Base-by-base conservation (phyloP, 371 early-diverging fungal species). In the Mortierella sp. region DNA sequence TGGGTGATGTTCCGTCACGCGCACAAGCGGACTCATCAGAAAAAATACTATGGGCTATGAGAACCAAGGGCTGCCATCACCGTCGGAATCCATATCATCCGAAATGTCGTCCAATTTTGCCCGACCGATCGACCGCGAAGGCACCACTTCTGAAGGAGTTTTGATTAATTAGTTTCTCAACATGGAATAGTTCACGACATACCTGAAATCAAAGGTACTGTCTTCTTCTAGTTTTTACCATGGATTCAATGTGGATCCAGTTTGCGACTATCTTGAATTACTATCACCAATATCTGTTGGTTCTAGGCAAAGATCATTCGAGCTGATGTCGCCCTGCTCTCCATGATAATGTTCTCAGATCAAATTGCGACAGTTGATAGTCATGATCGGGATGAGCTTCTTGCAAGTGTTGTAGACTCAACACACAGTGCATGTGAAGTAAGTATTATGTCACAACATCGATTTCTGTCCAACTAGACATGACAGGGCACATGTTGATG, bases 351-450 rank as follows among this genome's bases (percentile, higher is more conserved):
- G 16, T 53, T 55, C 64, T 7, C 45, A 63, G 53, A 63, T 23
- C 64, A 63, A 63, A 63, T 18, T 44, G 64, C 55, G 44, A 52
- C 21, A 48, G 50, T 61, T 61, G 61, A 61, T 23, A 26, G 48
- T 50, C 61, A 61, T 21, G 61, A 61, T 63, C 64, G 52, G 55
- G 45, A 55, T 44, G 64, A 55, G 53, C 64, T 63, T 55, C 64
- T 55, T 45, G 64, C 64, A 63, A 63, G 56, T 55, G 64, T 63
- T 44, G 43, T 63, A 4, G 55, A 55, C 53, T 63, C 64, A 63
- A 63, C 19, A 1, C 64, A 63, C 26, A 63, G 25, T 45, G 23
- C 44, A 63, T 63, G 64, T 21, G 64, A 63, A 19, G 53, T 53
- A 53, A 63, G 56, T 63, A 25, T 55, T 53, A 55, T 63, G 56